Percentiles rank a stretch among this genome's conserved stretches.
Evolutionary conservation across 2,329 filamentous ascomycete genomes (phyloP).

Genomic region (Ilyonectria robusta): DNA sequence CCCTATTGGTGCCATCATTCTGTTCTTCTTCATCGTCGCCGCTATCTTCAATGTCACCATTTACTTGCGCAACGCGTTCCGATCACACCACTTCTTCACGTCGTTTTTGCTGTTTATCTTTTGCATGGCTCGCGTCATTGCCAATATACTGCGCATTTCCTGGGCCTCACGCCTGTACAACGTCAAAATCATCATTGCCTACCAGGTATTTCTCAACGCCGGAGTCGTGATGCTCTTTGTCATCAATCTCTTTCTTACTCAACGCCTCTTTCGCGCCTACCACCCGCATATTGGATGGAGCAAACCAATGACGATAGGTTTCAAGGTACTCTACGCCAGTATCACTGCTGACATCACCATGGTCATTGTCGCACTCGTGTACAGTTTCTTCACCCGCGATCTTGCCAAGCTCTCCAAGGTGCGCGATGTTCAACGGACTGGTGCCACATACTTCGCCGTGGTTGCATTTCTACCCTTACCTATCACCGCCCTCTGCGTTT

Average conservation of each 20-base stretch:
- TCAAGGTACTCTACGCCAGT: conserved; percentile 71
- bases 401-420: conserved; percentile 62
- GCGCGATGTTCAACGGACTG: conserved; percentile 74
- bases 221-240: conserved; percentile 82
- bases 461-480: conserved; percentile 72
- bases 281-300: conserved; percentile 81
- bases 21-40: conserved; percentile 67
- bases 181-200: conserved; percentile 65
- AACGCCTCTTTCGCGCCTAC: conserved; percentile 79
- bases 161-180: conserved; percentile 61
- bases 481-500: conserved; percentile 64
- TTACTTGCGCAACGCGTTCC: conserved; percentile 61
- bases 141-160: conserved; percentile 65
- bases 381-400: conserved; percentile 76
- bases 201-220: conserved; percentile 77
- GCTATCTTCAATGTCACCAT: conserved; percentile 70
- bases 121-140: conserved; percentile 65
- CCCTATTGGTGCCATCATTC: conserved; percentile 73
- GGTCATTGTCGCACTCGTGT: conserved; percentile 74
- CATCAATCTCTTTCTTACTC: conserved; percentile 81
- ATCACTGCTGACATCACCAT: conserved; percentile 74
- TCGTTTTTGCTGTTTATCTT: conserved; percentile 69
- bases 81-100: conserved; percentile 70
- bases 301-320: conserved; percentile 62
- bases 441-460: conserved; percentile 71